A percentile compares a stretch with the other conserved stretches of the same genome.
phyloP scores from a whole-genome alignment of 768 basidiomycete species.

The Dioszegia aurantiaca region DNA sequence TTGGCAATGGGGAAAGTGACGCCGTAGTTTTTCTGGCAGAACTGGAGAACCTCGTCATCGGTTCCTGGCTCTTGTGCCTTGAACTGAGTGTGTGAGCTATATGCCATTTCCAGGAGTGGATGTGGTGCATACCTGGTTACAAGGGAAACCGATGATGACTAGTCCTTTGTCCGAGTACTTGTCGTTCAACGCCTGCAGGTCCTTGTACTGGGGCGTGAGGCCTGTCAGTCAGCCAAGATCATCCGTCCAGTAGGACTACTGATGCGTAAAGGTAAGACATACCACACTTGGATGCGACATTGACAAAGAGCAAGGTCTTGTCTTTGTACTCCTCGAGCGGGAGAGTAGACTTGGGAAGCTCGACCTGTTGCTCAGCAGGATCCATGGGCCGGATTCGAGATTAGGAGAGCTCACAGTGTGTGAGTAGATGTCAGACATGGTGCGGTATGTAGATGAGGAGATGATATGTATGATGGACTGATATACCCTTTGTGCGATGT shows the following conservation, averaged over 20 bases:
- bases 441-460: conserved; percentile 3
- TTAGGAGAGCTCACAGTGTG: conserved; percentile 30
- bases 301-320: conserved; percentile 51
- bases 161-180: conserved; percentile 48
- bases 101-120: neutral
- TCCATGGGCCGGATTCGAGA: neutral
- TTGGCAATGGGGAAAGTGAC: conserved; percentile 52
- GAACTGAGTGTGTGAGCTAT: conserved; percentile 26
- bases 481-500: too few species aligned
- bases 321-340: conserved; percentile 43
- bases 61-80: conserved; percentile 52
- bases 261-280: conserved; percentile 15
- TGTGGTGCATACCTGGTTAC: conserved; percentile 42
- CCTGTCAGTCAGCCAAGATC: conserved; percentile 20
- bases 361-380: conserved; percentile 36
- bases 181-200: conserved; percentile 49
- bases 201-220: conserved; percentile 51
- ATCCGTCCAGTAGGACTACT: neutral
- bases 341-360: conserved; percentile 37
- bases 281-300: conserved; percentile 52
- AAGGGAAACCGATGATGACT: conserved; percentile 51
- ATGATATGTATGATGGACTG: neutral
- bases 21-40: conserved; percentile 52
- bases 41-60: conserved; percentile 50
- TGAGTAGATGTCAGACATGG: conserved; percentile 47